A percentile compares a stretch with the other conserved stretches of the same genome.
These are phyloP conservation scores for Dryas integrifolia DNA, from an alignment of 331 rosid species.

Conservation along the genomic window DNA sequence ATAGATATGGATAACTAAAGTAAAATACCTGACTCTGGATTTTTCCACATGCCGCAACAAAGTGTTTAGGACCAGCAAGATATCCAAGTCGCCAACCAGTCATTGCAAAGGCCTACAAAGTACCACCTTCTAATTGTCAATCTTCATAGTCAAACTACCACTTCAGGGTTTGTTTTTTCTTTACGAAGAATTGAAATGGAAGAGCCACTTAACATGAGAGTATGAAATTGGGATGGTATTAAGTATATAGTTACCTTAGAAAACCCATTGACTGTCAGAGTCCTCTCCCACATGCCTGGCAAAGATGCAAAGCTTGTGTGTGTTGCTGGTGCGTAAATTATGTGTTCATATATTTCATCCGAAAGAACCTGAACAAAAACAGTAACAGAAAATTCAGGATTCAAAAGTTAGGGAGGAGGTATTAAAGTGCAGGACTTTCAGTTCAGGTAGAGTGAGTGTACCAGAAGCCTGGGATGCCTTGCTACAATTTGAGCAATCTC, in stretches of 20 bases:
- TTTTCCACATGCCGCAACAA: conserved; percentile 69
- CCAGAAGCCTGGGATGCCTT: conserved; percentile 92
- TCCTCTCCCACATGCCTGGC: conserved; percentile 92
- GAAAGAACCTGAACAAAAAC: conserved; percentile 59
- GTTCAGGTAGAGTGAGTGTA: conserved; percentile 29
- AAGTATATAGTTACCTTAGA: conserved; percentile 58
- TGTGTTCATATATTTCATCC: conserved; percentile 91
- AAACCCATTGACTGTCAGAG: conserved; percentile 84
- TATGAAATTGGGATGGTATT: background rate
- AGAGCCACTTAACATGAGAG: conserved; percentile 1
- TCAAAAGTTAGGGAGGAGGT: conserved; percentile 12
- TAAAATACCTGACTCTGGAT: conserved; percentile 81
- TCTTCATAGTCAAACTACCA: conserved; percentile 3
- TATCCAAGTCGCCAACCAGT: conserved; percentile 98
- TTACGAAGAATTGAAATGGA: background rate
- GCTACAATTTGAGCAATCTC: conserved; percentile 80
- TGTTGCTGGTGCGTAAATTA: conserved; percentile 77
- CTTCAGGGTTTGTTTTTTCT: background rate
- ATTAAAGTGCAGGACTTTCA: conserved; percentile 11
- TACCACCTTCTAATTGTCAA: conserved; percentile 30
- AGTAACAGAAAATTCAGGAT: conserved; percentile 21
- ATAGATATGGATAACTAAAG: background rate
- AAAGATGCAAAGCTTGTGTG: conserved; percentile 92
- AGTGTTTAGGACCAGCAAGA: conserved; percentile 87
- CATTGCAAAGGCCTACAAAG: conserved; percentile 72